Percentiles rank a stretch among this genome's conserved stretches.
phyloP scores from a whole-genome alignment of 2,329 filamentous ascomycete species.

The Nakataea oryzae region DNA sequence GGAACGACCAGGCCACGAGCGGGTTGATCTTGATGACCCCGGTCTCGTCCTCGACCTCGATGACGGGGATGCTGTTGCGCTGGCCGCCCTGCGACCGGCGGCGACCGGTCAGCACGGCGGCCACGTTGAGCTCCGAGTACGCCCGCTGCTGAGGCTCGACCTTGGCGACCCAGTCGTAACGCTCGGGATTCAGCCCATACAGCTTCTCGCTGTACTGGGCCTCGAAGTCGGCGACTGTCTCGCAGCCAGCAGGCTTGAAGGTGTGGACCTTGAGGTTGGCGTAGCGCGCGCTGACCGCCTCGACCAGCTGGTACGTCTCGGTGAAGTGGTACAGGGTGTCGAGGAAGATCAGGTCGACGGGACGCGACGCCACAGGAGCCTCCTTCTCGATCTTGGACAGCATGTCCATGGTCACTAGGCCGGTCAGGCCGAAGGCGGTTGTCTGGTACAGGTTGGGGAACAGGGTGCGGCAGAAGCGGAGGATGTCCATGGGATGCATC shows the following conservation, averaged over 20 bases:
- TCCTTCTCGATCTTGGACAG: constrained; percentile 61
- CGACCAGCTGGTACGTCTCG: constrained; percentile 64
- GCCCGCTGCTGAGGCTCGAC: constrained; percentile 92
- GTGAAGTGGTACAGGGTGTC: constrained; percentile 76
- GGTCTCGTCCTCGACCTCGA: constrained; percentile 81
- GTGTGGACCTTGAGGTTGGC: constrained; percentile 73
- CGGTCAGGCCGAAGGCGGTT: constrained; percentile 72
- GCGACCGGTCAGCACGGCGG: constrained; percentile 85
- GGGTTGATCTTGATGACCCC: constrained; percentile 97
- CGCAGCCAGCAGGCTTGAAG: constrained; percentile 73
- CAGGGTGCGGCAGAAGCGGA: constrained; percentile 84
- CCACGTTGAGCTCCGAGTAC: constrained; percentile 77
- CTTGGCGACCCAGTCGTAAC: constrained; percentile 96
- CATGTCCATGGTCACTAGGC: constrained; percentile 77
- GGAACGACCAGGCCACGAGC: constrained; percentile 86
- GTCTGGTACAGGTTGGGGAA: constrained; percentile 85
- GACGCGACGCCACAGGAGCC: constrained; percentile 36
- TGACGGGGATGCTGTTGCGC: constrained; percentile 78
- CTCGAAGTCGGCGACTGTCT: constrained; percentile 69
- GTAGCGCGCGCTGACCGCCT: constrained; percentile 67
- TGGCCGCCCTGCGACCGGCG: constrained; percentile 87
- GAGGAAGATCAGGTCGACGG: constrained; percentile 65
- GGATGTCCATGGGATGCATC: constrained; percentile 81
- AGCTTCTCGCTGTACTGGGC: constrained; percentile 65
- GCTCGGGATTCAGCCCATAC: constrained; percentile 76